Percentiles rank a stretch among this genome's conserved stretches.
Evolutionary conservation across 129 eudicot species (phyloP).

Genomic region (Tagetes erecta): DNA sequence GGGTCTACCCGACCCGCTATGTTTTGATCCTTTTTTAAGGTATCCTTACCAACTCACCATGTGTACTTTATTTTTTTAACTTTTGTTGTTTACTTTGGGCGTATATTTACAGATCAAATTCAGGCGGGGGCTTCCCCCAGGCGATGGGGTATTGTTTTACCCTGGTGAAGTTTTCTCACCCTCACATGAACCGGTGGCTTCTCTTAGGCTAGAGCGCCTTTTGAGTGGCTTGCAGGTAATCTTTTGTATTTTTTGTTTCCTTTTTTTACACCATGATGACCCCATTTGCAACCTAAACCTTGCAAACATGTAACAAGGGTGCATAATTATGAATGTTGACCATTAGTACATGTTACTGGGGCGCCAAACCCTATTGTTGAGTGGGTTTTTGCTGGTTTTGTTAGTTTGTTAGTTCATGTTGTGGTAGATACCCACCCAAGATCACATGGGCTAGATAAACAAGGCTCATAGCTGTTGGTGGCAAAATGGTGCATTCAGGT

Average conservation of each 20-base stretch:
- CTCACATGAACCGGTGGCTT: conserved; percentile 91
- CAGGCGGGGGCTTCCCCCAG: conserved; percentile 98
- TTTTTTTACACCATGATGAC: neutral
- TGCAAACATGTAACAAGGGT: neutral
- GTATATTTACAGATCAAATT: conserved; percentile 66
- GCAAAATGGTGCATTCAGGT: neutral
- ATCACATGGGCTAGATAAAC: neutral
- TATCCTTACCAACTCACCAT: neutral
- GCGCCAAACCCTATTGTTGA: too few species aligned
- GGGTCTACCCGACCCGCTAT: neutral
- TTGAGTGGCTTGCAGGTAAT: conserved; percentile 94
- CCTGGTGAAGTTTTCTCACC: conserved; percentile 96
- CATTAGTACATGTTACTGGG: neutral
- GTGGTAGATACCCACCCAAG: neutral
- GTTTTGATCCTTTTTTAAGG: neutral
- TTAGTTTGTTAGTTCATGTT: too few species aligned
- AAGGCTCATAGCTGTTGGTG: neutral
- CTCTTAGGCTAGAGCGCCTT: conserved; percentile 89
- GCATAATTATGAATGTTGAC: neutral
- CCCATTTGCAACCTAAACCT: neutral
- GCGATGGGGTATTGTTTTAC: conserved; percentile 93
- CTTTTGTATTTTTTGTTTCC: neutral
- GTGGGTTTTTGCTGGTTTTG: too few species aligned
- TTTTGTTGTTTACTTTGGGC: neutral
- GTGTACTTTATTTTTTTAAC: neutral